These are phyloP conservation scores for Jasminum sambac DNA, from an alignment of 257 asterid species.

Conservation along the genomic window DNA sequence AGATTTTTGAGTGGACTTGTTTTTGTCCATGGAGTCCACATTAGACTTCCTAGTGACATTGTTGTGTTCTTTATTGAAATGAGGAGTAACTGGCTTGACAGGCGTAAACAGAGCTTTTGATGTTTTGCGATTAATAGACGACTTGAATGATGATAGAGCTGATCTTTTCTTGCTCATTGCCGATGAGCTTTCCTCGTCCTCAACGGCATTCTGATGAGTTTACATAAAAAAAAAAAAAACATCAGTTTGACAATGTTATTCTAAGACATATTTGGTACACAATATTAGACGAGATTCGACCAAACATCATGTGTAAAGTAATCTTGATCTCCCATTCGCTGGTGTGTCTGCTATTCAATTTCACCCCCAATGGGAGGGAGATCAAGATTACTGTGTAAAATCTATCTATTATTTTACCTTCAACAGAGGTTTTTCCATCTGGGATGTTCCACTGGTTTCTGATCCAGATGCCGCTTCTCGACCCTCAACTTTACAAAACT, in stretches of 20 bases:
- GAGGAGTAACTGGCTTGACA: conserved; percentile 46
- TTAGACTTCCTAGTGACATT: conserved; percentile 33
- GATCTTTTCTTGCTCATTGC: conserved; percentile 54
- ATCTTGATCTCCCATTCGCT: no score
- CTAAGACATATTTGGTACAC: conserved; percentile 5
- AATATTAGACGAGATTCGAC: not conserved
- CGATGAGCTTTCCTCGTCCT: conserved; percentile 44
- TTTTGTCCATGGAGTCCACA: conserved; percentile 32
- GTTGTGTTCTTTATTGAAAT: conserved; percentile 43
- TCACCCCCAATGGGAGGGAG: no score
- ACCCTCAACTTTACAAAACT: conserved; percentile 29
- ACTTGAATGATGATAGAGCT: conserved; percentile 48
- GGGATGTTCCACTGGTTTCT: conserved; percentile 56
- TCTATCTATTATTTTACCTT: conserved; percentile 38
- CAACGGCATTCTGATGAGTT: conserved; percentile 40
- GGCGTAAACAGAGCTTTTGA: conserved; percentile 48
- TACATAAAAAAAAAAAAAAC: not conserved
- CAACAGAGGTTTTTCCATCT: conserved; percentile 69
- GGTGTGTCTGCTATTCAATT: no score
- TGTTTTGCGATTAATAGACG: conserved; percentile 47
- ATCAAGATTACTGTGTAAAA: no score
- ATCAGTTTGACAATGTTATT: conserved; percentile 6
- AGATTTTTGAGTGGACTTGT: conserved; percentile 51
- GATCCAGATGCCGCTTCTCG: conserved; percentile 46
- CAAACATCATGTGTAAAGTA: not conserved